Conservation (phyloP, 257 asterid genomes). For the Salvia rosmarinus region DNA sequence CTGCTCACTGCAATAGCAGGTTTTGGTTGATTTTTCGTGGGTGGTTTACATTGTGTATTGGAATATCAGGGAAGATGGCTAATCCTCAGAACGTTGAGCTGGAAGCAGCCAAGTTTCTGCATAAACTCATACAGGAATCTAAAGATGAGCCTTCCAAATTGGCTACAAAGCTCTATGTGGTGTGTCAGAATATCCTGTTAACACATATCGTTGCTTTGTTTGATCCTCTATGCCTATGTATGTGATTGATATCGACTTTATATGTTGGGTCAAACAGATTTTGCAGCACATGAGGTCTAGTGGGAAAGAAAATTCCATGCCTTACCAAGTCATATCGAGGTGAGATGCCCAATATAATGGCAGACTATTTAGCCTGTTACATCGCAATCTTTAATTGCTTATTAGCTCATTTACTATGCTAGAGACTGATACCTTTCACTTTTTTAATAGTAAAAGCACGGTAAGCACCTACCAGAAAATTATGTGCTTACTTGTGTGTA, state of each 20-base stretch:
- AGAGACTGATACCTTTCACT: conserved; percentile 15
- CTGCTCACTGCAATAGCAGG: too few relatives aligned
- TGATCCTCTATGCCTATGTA: conserved; percentile 24
- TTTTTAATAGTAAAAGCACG: neutral
- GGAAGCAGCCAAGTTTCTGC: conserved; percentile 98
- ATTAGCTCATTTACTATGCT: conserved; percentile 26
- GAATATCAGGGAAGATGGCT: conserved; percentile 56
- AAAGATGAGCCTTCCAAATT: conserved; percentile 94
- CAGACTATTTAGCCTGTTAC: conserved; percentile 14
- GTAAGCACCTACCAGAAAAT: neutral
- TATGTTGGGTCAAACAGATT: conserved; percentile 55
- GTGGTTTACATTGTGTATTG: conserved; percentile 17
- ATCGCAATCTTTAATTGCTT: conserved; percentile 28
- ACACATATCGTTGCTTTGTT: neutral
- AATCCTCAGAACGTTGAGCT: conserved; percentile 87
- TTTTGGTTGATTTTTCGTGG: neutral
- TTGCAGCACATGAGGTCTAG: conserved; percentile 98
- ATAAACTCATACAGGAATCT: conserved; percentile 95
- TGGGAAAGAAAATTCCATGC: conserved; percentile 97
- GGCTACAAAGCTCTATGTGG: conserved; percentile 98
- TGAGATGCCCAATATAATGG: conserved; percentile 33
- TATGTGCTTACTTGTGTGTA: neutral
- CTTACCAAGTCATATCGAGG: conserved; percentile 98
- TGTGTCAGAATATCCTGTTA: conserved; percentile 41
- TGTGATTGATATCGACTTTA: conserved; percentile 13